Conservation (phyloP, 177 flowering plant species). For the Tripterygium wilfordii region DNA sequence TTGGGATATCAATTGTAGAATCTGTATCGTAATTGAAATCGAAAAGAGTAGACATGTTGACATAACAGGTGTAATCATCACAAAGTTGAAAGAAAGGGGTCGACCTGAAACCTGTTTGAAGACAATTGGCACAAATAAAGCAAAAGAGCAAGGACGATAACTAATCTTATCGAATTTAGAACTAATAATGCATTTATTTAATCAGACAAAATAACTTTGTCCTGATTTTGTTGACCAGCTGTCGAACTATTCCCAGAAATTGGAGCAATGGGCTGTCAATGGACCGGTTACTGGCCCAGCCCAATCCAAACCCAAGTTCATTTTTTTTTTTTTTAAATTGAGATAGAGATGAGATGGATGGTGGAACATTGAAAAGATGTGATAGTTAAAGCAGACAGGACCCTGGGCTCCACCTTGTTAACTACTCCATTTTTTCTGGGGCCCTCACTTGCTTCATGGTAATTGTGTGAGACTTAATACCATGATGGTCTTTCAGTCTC, state of each 20-base stretch:
- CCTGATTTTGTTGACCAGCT: too few relatives aligned
- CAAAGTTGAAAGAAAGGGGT: slow-evolving; percentile 15
- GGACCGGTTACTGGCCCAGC: too few relatives aligned
- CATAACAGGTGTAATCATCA: slow-evolving; percentile 22
- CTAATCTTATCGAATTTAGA: too few relatives aligned
- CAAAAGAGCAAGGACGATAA: slow-evolving; percentile 3
- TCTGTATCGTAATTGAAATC: too few relatives aligned
- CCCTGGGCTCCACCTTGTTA: slow-evolving; percentile 14
- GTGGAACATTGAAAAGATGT: background rate
- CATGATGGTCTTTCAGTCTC: background rate
- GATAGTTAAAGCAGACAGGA: slow-evolving; percentile 10
- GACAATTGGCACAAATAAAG: slow-evolving; percentile 16
- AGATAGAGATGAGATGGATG: too few relatives aligned
- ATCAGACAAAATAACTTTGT: too few relatives aligned
- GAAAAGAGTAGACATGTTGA: slow-evolving; percentile 12
- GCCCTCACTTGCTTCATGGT: too few relatives aligned
- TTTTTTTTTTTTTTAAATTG: background rate
- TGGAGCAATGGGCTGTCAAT: too few relatives aligned
- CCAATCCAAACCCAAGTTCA: background rate
- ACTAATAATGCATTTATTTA: too few relatives aligned
- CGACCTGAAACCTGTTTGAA: slow-evolving; percentile 9
- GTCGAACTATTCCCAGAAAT: too few relatives aligned
- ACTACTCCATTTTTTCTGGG: background rate
- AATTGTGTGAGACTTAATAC: background rate
- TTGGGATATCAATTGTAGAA: too few relatives aligned